phyloP scores from a whole-genome alignment of 331 rosid genomes.

The Saraca asoca region DNA sequence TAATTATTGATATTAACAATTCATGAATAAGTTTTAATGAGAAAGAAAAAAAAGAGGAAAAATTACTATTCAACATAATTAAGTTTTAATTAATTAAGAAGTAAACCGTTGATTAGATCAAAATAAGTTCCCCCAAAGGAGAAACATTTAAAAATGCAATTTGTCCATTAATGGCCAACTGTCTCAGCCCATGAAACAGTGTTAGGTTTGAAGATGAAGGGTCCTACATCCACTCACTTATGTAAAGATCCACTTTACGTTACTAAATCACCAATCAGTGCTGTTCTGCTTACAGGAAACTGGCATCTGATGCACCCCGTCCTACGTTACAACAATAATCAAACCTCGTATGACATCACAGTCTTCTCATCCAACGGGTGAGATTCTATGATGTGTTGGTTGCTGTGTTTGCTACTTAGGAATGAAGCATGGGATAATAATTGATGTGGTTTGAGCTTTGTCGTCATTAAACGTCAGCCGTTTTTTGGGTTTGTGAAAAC shows the following conservation, averaged over 20 bases:
- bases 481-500: not conserved
- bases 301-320: not conserved
- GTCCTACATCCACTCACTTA: conserved; percentile 33
- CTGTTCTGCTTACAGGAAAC: not conserved
- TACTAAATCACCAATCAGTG: conserved; percentile 42
- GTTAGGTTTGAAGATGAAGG: conserved; percentile 19
- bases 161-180: conserved; percentile 42
- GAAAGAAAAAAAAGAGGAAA: not conserved
- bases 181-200: conserved; percentile 50
- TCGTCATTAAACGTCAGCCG: conserved; percentile 44
- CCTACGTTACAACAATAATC: not conserved
- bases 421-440: conserved; percentile 8
- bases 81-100: conserved; percentile 1
- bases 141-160: not conserved
- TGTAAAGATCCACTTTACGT: conserved; percentile 38
- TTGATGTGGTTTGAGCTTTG: conserved; percentile 24
- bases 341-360: conserved; percentile 30
- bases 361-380: not conserved
- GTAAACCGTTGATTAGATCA: not conserved
- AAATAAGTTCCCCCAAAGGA: not conserved
- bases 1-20: too few species aligned
- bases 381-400: not conserved
- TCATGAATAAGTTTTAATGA: too few species aligned
- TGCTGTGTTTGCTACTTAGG: conserved; percentile 12
- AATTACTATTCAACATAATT: not conserved